Conservation (phyloP, 768 basidiomycete species). For the Postia placenta region DNA sequence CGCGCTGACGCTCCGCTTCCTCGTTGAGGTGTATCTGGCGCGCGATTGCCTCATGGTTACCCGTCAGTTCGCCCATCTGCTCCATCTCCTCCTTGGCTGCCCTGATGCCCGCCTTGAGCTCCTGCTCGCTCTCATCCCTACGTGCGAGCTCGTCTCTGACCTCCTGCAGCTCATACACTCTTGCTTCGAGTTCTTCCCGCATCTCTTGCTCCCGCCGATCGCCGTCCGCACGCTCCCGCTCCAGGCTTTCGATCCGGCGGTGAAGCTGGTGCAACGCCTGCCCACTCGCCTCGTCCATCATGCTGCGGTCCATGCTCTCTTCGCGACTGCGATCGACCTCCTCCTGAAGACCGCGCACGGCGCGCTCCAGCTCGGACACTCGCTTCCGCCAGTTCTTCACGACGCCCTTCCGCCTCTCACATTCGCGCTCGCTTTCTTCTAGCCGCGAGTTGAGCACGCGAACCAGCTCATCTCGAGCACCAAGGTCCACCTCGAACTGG, state of each 20-base stretch:
- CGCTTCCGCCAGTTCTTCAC: constrained; percentile 70
- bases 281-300: constrained; percentile 80
- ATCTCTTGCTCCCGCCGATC: constrained; percentile 24
- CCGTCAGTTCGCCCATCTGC: constrained; percentile 31
- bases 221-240: constrained; percentile 53
- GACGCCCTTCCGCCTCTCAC: constrained; percentile 47
- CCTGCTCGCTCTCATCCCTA: constrained; percentile 48
- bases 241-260: constrained; percentile 68
- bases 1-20: constrained; percentile 6
- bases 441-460: constrained; percentile 51
- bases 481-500: constrained; percentile 73
- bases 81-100: constrained; percentile 59
- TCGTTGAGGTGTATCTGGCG: constrained; percentile 33
- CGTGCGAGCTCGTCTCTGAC: constrained; percentile 39
- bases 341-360: constrained; percentile 68
- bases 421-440: constrained; percentile 53
- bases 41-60: constrained; percentile 17
- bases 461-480: constrained; percentile 68
- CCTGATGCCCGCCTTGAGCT: constrained; percentile 45
- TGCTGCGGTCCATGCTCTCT: constrained; percentile 72
- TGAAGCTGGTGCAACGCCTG: constrained; percentile 79
- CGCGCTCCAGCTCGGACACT: constrained; percentile 64
- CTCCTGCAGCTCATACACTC: constrained; percentile 38
- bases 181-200: constrained; percentile 38
- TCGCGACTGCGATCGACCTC: constrained; percentile 82